Evolutionary conservation across 2,329 filamentous ascomycete species (phyloP), one percentile per base, ranked within the genome.

Genomic region (Phialocephala sp.): DNA sequence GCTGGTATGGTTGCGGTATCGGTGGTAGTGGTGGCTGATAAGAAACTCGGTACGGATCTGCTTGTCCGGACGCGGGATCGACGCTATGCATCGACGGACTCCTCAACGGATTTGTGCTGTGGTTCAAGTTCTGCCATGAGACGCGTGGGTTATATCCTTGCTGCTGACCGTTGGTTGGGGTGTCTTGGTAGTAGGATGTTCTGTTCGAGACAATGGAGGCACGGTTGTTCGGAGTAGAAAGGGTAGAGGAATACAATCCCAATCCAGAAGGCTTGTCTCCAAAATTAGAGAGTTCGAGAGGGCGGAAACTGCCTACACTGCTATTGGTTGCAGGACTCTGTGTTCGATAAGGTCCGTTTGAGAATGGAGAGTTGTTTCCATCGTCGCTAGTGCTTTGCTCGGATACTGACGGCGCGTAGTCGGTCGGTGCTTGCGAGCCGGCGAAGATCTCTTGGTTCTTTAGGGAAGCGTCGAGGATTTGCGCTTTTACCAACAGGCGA

Each of bases 401-500:
- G 50, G 50, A 54, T 27, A 54, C 18, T 9, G 50, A 54, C 35
- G 59, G 36, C 1, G 63, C 27, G 27, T 56, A 65, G 22, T 60
- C 58, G 22, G 59, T 59, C 9, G 59, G 45, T 18, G 63, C 22
- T 41, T 62, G 59, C n/a, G 63, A 59, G 24, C 54, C 52, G 18
- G 43, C 22, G 37, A 35, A 43, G 12, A 69, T 36, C 57, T 57
- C 54, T 32, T 68, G 56, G 56, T 73, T 73, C 18, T 64, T 66
- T 8, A 54, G n/a, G 1, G 68, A 61, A 2, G 67, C 69, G 50
- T 69, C 68, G 20, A 65, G 64, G 27, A 75, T 71, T 66, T 83
- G 79, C 0, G 84, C 82, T 66, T 85, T 85, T 65, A 81, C 79
- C 32, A 85, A 77, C 8, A 92, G 78, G n/a, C 83, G 80, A 3